A percentile compares a stretch with the other conserved stretches of the same genome.
Evolutionary conservation across 129 eudicot species (phyloP).

Genomic region (Logfia minima): DNA sequence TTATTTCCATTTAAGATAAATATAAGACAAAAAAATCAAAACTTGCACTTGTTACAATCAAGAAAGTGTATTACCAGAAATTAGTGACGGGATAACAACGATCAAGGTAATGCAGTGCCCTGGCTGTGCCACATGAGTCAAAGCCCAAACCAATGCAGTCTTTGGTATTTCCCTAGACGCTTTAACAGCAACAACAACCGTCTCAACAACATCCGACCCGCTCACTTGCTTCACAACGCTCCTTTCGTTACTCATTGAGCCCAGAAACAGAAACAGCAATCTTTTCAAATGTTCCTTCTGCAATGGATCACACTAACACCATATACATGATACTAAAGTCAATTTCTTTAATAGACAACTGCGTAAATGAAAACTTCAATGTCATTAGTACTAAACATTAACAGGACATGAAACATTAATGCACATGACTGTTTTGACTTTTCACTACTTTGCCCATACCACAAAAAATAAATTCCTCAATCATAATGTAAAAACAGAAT

Average conservation of each 20-base stretch:
- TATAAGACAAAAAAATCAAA: too few species aligned
- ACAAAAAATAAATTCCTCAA: background rate
- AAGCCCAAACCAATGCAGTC: constrained; percentile 84
- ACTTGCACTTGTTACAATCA: background rate
- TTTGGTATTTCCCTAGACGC: constrained; percentile 86
- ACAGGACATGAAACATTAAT: constrained; percentile 5
- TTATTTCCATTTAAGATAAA: too few species aligned
- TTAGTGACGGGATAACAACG: constrained; percentile 69
- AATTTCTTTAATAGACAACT: constrained; percentile 12
- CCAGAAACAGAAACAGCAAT: background rate
- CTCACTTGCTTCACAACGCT: constrained; percentile 47
- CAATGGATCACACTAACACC: constrained; percentile 11
- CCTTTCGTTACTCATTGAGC: constrained; percentile 55
- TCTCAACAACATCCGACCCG: constrained; percentile 55
- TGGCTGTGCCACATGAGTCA: constrained; percentile 97
- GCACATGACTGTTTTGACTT: background rate
- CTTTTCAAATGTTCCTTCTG: constrained; percentile 10
- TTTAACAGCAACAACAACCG: constrained; percentile 84
- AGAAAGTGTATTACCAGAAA: constrained; percentile 50
- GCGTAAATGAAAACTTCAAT: background rate
- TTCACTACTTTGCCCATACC: constrained; percentile 4
- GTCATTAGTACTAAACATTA: background rate
- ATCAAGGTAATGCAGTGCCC: constrained; percentile 86
- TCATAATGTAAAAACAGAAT: background rate
- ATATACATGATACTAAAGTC: constrained; percentile 11